Percentiles rank a stretch among this genome's conserved stretches.
These are phyloP conservation scores for Mucor circinelloides DNA, from an alignment of 371 early-diverging fungal species.

Conservation along the genomic window DNA sequence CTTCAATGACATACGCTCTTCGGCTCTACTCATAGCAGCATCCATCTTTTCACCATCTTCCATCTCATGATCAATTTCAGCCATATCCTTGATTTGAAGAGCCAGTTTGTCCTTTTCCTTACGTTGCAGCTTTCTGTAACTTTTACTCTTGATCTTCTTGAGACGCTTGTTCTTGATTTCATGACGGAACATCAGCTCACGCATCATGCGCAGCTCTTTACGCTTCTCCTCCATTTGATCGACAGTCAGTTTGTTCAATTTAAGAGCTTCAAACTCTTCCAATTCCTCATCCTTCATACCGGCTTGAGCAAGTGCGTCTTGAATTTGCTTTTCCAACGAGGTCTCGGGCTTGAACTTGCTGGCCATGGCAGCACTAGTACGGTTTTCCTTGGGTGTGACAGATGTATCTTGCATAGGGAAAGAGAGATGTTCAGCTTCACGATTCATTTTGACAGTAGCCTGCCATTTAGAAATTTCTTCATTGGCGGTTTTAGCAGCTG, in stretches of 20 bases:
- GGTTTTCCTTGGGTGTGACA: conserved; percentile 30
- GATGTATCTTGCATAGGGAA: conserved; percentile 61
- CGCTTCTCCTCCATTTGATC: conserved; percentile 81
- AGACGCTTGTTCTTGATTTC: conserved; percentile 90
- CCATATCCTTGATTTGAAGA: conserved; percentile 44
- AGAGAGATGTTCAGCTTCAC: conserved; percentile 82
- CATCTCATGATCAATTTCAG: conserved; percentile 75
- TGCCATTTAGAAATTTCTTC: conserved; percentile 88
- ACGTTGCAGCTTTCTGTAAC: conserved; percentile 83
- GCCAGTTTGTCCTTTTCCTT: conserved; percentile 68
- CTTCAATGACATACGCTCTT: conserved; percentile 91
- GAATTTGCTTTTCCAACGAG: conserved; percentile 82
- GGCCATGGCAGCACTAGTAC: conserved; percentile 57
- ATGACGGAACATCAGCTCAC: conserved; percentile 91
- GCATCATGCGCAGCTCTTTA: conserved; percentile 85
- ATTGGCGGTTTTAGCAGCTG: conserved; percentile 79
- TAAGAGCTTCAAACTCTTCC: conserved; percentile 82
- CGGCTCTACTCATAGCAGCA: conserved; percentile 78
- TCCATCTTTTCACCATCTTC: conserved; percentile 65
- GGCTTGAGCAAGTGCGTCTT: conserved; percentile 63
- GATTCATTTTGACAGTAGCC: conserved; percentile 77
- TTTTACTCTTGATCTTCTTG: conserved; percentile 96
- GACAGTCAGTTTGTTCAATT: conserved; percentile 75
- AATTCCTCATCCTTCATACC: conserved; percentile 82
- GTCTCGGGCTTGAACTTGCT: conserved; percentile 63